Evolutionary conservation across 257 asterid species (phyloP), one percentile per base, ranked within the genome.

Genomic region (Scutellaria minor): DNA sequence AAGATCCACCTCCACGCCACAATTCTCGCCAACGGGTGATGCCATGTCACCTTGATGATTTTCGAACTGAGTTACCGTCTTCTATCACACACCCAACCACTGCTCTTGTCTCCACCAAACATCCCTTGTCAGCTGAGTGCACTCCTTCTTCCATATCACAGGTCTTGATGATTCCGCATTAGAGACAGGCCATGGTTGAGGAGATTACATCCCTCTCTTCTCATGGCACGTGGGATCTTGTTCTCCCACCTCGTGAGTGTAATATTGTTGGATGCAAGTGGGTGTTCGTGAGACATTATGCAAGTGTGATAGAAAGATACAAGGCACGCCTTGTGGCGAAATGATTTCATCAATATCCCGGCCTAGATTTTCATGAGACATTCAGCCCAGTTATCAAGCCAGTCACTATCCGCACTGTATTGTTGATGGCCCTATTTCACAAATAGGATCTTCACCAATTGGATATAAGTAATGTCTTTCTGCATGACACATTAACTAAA

Each of bases 201-300:
- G 58, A 52, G 9, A 13, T 52, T 15, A 52, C 58, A 2, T 6
- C 24, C 14, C 18, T 52, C 15, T 12, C 58, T 13, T 52, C 58
- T 6, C 58, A 52, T 52, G 58, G 9, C 27, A 52, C 27, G 24
- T 52, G 58, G 58, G 58, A 14, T 15, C 58, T 52, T 52, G 58
- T 52, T 6, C 24, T 31, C 1, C 58, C 27, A 52, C 58, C 27
- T 5, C 24, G 2, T 18, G 4, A 54, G 20, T 54, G 60, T 3
- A 54, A 54, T 8, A 6, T 54, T 18, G 37, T 54, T 14, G 39
- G 60, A 5, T 54, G 60, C 7, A 54, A 20, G 18, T 54, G 60
- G 60, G 60, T 54, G 31, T 54, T 54, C n/a, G n/a, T n/a, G n/a
- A n/a, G n/a, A n/a, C n/a, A n/a, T n/a, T n/a, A n/a, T n/a, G n/a